Base-by-base conservation (phyloP, 208 protist genomes). In the Leishmania major region DNA sequence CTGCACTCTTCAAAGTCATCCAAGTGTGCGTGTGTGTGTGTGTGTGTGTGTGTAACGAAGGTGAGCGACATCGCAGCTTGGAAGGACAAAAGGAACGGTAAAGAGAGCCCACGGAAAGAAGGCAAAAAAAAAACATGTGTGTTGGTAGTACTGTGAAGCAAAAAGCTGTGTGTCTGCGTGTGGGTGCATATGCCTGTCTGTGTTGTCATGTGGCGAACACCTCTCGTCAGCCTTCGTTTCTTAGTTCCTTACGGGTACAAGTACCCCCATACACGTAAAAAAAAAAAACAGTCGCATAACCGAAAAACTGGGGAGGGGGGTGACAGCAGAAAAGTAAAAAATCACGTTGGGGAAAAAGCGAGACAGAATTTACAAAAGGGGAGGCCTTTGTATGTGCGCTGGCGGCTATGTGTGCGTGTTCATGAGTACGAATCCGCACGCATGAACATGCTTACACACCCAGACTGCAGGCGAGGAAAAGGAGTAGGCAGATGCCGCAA, bases 61-160 rank as follows among this genome's bases (percentile, higher is more conserved):
- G n/a, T 37, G 17, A 40, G 13, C 62, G 31, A 19, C 25, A 69
- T 6, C 8, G 62, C 62, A 43, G 4, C 62, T 22, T 69, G 31
- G 17, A 40, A 22, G 62, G 62, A 17, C 1, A 7, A 73, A 67
- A 43, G 15, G n/a, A 76, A 57, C 82, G 31, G 72, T 71, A 69
- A 45, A 59, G 49, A 76, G 25, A 75, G 62, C 31, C 62, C 13
- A 40, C 3, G 5, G 31, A 69, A 69, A 53, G 75, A 84, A 67
- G 59, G 60, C 13, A 49, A 73, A 22, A 49, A 73, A 22, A 49
- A 49, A 28, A 31, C 17, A 73, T 11, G 35, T 0, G 40, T 40
- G 62, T 35, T 69, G 31, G 62, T 25, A 25, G 62, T 8, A 43
- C 62, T 25, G 3, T 35, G 31, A 69, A 35, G 11, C 31, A 35